Evolutionary conservation across 2,329 filamentous ascomycete species (phyloP), one percentile per base, ranked within the genome.

Genomic region (Penicillium sp.): DNA sequence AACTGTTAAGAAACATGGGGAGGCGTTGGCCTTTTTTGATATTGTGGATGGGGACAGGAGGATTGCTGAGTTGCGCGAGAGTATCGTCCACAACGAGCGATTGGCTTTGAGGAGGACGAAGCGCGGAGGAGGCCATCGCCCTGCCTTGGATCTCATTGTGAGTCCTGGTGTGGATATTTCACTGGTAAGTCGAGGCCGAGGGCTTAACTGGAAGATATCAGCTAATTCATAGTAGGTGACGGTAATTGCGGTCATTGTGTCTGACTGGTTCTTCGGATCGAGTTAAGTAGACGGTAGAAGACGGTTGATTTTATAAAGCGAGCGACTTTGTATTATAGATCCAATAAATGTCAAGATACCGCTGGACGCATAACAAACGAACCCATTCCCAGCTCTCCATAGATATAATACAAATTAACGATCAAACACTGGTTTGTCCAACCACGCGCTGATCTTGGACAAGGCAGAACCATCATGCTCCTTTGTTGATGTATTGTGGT

Each of bases 121-220:
- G 8, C 55, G 22, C 45, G 50, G 14, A 28, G 42, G 14, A 30
- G 38, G 37, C 50, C 60, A 62, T 51, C 59, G 64, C 25, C 64
- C 64, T 7, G 61, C 61, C 4, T 45, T 68, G 47, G 66, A 67
- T 51, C 43, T 67, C 16, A 50, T 58, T 26, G 56, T 67, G 9
- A 61, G 59, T 28, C 44, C 62, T 9, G 61, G 64, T 2, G 61
- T 67, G 17, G 66, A 68, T 53, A 46, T 61, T 12, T 58, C 65
- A 10, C 36, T 68, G 52, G 65, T 68, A 55, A 48, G 60, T 16
- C 3, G 17, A 41, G 30, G 10, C 9, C 7, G 16, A 5, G 2
- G 1, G 14, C 17, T 31, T 6, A 16, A 14, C 9, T 33, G 30
- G 7, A 12, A 35, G 9, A 19, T 33, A 46, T 35, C 17, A 12